These are phyloP conservation scores for Capniomyces stellatus DNA, from an alignment of 371 early-diverging fungal genomes.

Conservation along the genomic window DNA sequence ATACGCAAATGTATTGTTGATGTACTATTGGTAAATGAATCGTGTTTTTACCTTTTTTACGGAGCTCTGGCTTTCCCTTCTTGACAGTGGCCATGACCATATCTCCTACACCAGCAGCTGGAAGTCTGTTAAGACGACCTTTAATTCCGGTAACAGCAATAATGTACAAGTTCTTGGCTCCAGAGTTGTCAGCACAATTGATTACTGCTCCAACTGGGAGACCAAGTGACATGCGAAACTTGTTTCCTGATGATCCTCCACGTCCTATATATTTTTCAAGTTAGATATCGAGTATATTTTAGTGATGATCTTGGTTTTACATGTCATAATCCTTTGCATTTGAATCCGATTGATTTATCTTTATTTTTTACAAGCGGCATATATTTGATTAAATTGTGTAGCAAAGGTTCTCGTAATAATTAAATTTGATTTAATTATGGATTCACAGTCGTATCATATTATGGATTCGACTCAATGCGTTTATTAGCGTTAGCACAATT, in stretches of 20 bases:
- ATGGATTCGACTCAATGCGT: too few species aligned
- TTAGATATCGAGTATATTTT: neutral
- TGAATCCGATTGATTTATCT: too few species aligned
- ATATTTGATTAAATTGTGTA: too few species aligned
- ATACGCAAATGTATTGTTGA: constrained; percentile 23
- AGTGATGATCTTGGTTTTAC: neutral
- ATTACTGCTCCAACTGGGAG: constrained; percentile 98
- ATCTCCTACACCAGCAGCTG: constrained; percentile 99
- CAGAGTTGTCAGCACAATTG: constrained; percentile 99
- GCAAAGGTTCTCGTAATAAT: too few species aligned
- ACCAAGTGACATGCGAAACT: constrained; percentile 98
- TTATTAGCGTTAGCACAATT: too few species aligned
- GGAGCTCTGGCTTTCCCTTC: constrained; percentile 99
- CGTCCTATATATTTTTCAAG: constrained; percentile 5
- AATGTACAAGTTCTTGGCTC: constrained; percentile 99
- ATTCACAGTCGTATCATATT: too few species aligned
- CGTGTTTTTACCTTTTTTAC: constrained; percentile 99
- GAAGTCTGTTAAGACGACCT: constrained; percentile 96
- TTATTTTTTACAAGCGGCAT: too few species aligned
- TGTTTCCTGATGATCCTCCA: constrained; percentile 71
- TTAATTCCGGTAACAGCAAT: constrained; percentile 96
- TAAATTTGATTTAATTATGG: too few species aligned
- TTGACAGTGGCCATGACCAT: constrained; percentile 99
- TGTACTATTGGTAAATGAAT: too few species aligned
- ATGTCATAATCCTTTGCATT: too few species aligned